phyloP scores from a whole-genome alignment of 768 basidiomycete genomes.

The Macrolepiota albuminosa region DNA sequence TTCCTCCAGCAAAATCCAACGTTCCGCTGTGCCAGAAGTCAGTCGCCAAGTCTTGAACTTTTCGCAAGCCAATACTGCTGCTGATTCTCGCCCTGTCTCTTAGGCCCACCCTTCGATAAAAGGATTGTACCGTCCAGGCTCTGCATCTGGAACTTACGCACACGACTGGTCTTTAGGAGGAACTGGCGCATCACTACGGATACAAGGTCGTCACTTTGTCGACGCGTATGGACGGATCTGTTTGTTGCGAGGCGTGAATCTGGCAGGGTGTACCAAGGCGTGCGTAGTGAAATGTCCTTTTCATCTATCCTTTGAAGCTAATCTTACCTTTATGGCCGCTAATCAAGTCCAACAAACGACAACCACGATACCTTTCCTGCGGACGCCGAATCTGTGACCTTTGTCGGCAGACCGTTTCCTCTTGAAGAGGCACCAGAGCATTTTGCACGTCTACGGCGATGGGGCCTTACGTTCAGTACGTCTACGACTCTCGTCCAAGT shows the following conservation, averaged over 20 bases:
- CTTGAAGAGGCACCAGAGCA: conserved; percentile 85
- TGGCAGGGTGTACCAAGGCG: conserved; percentile 83
- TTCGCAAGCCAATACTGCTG: not conserved
- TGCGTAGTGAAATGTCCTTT: conserved; percentile 28
- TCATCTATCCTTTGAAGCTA: conserved; percentile 8
- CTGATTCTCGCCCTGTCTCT: not conserved
- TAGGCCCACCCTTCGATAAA: conserved; percentile 44
- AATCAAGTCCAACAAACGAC: conserved; percentile 60
- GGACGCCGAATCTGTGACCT: conserved; percentile 63
- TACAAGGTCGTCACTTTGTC: conserved; percentile 76
- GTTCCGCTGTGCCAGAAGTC: conserved; percentile 1
- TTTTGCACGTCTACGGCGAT: conserved; percentile 71
- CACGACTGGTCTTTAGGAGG: conserved; percentile 66
- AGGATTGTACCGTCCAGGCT: conserved; percentile 42
- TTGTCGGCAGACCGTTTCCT: conserved; percentile 89
- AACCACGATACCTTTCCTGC: conserved; percentile 65
- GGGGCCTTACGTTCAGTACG: conserved; percentile 86
- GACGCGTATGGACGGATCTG: conserved; percentile 80
- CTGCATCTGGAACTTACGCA: conserved; percentile 43
- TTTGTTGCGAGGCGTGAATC: conserved; percentile 77
- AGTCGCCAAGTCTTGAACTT: not conserved
- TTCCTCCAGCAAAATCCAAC: conserved; percentile 2
- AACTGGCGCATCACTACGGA: conserved; percentile 51
- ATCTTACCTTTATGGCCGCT: not conserved
- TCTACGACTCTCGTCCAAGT: conserved; percentile 7